These are phyloP conservation scores for Thermothelomyces thermophilus DNA, from an alignment of 2,329 filamentous ascomycete genomes.

Conservation along the genomic window DNA sequence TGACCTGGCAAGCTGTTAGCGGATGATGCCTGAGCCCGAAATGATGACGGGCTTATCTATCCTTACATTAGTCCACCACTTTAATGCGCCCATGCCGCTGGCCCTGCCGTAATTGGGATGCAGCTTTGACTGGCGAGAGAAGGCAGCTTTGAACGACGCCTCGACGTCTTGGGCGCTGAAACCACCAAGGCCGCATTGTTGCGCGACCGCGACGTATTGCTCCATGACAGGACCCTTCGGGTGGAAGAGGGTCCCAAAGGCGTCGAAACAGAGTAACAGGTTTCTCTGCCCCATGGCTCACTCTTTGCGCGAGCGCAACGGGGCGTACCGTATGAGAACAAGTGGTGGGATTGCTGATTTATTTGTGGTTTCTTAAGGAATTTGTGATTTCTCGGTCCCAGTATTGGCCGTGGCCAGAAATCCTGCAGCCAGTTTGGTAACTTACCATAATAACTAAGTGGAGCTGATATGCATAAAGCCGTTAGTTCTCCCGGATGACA, in stretches of 20 bases:
- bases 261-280: constrained; percentile 56
- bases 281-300: constrained; percentile 28
- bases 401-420: too few relatives aligned
- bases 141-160: constrained; percentile 34
- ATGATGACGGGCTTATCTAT: not conserved
- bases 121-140: constrained; percentile 38
- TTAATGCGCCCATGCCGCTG: constrained; percentile 42
- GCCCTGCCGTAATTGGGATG: constrained; percentile 55
- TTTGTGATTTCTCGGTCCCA: too few relatives aligned
- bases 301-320: too few relatives aligned
- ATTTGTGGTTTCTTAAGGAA: too few relatives aligned
- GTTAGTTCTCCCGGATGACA: too few relatives aligned
- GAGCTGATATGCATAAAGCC: too few relatives aligned
- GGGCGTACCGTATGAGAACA: too few relatives aligned
- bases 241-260: constrained; percentile 57
- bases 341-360: too few relatives aligned
- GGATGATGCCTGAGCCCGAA: not conserved
- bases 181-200: constrained; percentile 40
- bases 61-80: constrained; percentile 56
- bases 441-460: too few relatives aligned
- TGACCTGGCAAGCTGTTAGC: constrained; percentile 37
- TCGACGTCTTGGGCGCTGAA: constrained; percentile 37
- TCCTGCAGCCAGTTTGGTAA: too few relatives aligned
- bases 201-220: constrained; percentile 49
- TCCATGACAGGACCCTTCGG: constrained; percentile 43